Percentiles rank a stretch among this genome's conserved stretches.
phyloP scores from a whole-genome alignment of 1,284 basidiomycete genomes.

The Melampsora medusae region DNA sequence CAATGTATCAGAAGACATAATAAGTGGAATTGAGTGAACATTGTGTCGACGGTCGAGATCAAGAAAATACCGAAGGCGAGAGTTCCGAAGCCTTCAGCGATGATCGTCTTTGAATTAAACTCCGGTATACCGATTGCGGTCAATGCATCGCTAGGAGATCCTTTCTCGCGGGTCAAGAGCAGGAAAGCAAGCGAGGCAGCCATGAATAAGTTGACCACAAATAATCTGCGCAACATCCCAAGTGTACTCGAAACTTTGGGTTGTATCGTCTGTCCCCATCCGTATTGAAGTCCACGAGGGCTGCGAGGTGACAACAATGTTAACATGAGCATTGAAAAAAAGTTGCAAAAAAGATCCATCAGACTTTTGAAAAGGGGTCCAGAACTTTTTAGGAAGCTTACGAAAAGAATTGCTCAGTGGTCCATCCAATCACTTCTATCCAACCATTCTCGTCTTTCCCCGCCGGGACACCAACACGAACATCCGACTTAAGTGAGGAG shows the following conservation, averaged over 20 bases:
- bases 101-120: neutral
- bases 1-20: slow-evolving; percentile 4
- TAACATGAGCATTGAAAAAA: too few species aligned
- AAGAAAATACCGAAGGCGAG: slow-evolving; percentile 15
- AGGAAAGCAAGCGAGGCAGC: slow-evolving; percentile 11
- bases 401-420: slow-evolving; percentile 13
- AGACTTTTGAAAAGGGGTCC: neutral
- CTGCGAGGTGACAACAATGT: neutral
- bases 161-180: slow-evolving; percentile 13
- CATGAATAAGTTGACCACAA: slow-evolving; percentile 11
- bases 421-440: slow-evolving; percentile 25
- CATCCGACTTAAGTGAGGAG: neutral
- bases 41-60: slow-evolving; percentile 16
- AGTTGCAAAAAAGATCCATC: too few species aligned
- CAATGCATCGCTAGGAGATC: slow-evolving; percentile 21
- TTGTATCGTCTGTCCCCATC: slow-evolving; percentile 12
- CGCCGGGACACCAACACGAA: neutral
- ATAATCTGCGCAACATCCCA: slow-evolving; percentile 1
- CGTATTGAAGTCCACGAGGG: slow-evolving; percentile 36
- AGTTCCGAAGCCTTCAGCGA: slow-evolving; percentile 20
- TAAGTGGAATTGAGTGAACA: slow-evolving; percentile 8
- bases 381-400: neutral
- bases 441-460: neutral
- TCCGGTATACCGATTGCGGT: slow-evolving; percentile 15
- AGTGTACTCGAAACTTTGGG: slow-evolving; percentile 1